Conservation (phyloP, 2,329 filamentous ascomycete genomes). For the Lecanoromycetidae sp. region DNA sequence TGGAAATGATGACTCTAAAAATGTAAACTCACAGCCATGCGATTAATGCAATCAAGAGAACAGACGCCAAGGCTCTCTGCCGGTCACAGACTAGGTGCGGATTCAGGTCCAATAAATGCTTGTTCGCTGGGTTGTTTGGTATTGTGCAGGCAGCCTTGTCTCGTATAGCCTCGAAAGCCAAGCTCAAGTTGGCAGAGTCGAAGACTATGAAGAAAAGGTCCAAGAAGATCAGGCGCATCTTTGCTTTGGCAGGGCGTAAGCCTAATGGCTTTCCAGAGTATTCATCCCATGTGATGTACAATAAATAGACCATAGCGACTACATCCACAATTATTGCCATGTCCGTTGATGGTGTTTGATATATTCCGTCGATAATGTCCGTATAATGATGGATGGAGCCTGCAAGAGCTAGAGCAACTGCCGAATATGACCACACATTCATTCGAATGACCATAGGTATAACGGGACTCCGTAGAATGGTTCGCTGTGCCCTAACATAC, state of each 20-base stretch:
- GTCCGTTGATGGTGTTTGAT: constrained; percentile 38
- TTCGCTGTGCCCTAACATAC: constrained; percentile 51
- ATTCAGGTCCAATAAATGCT: no score
- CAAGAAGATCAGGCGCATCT: constrained; percentile 78
- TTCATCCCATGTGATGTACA: constrained; percentile 93
- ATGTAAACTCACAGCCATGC: no score
- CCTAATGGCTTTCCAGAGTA: constrained; percentile 90
- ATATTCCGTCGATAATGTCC: constrained; percentile 23
- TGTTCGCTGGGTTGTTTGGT: no score
- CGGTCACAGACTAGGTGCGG: constrained; percentile 48
- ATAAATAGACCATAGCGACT: constrained; percentile 76
- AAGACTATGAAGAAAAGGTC: constrained; percentile 97
- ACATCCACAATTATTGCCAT: constrained; percentile 85
- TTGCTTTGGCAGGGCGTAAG: constrained; percentile 67
- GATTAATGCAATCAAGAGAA: constrained; percentile 68
- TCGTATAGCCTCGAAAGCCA: constrained; percentile 79
- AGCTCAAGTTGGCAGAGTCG: constrained; percentile 79
- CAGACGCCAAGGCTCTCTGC: constrained; percentile 60
- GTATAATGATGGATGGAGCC: constrained; percentile 58
- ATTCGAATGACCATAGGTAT: constrained; percentile 76
- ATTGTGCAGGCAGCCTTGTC: constrained; percentile 38
- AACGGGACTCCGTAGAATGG: constrained; percentile 67
- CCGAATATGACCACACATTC: constrained; percentile 69
- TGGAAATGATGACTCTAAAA: no score
- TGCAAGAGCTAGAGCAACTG: constrained; percentile 67